Evolutionary conservation across 208 protist genomes (phyloP).

Genomic region (Acanthamoeba sp.): DNA sequence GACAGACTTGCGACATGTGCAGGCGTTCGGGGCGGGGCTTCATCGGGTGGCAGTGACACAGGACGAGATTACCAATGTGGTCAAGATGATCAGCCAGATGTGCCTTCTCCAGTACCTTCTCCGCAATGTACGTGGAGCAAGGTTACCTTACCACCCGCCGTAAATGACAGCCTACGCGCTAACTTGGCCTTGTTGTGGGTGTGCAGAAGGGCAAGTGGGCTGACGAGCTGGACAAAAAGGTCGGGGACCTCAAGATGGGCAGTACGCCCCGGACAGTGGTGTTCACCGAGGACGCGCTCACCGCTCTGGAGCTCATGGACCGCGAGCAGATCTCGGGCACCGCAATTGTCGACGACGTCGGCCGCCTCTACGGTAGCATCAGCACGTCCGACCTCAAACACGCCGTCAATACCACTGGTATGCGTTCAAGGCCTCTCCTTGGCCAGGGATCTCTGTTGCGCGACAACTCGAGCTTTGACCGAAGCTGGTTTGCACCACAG

Average conservation of each 20-base stretch:
- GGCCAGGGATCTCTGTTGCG: no score
- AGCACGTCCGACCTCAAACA: conserved; percentile 45
- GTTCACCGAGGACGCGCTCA: neutral
- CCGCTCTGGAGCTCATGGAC: conserved; percentile 20
- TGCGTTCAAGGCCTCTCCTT: neutral
- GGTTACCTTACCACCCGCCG: no score
- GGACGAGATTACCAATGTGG: neutral
- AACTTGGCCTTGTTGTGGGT: neutral
- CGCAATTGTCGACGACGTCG: neutral
- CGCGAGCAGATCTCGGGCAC: conserved; percentile 20
- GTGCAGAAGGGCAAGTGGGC: conserved; percentile 16
- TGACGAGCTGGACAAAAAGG: neutral
- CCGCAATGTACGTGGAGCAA: neutral
- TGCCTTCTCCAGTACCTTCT: conserved; percentile 31
- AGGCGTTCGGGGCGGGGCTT: neutral
- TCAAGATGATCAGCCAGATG: conserved; percentile 54
- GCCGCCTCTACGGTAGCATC: conserved; percentile 61
- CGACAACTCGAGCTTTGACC: neutral
- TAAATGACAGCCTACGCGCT: no score
- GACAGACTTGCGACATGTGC: no score
- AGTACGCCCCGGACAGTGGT: neutral
- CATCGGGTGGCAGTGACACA: conserved; percentile 6
- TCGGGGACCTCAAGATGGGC: neutral
- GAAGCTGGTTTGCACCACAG: neutral
- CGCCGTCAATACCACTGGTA: neutral